Percentiles rank a stretch among this genome's conserved stretches.
Conservation (phyloP, 148 eudicot genomes). For the Heliosperma pusillum region DNA sequence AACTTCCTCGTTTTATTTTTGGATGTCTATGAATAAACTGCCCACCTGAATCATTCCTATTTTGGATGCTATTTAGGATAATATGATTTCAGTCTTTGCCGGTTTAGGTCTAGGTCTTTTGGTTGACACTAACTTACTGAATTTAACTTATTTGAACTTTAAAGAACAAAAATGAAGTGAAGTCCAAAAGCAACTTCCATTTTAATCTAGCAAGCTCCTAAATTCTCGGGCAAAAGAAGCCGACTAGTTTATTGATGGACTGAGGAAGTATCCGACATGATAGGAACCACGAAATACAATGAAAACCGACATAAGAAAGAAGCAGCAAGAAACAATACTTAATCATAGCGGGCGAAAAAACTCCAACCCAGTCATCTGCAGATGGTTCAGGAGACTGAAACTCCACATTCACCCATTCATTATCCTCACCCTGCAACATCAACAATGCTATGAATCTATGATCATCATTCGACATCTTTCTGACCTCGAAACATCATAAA, state of each 20-base stretch:
- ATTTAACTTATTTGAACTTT: no score
- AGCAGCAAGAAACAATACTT: conserved; percentile 25
- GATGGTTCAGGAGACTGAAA: conserved; percentile 53
- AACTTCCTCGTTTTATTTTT: no score
- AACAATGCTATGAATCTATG: not conserved
- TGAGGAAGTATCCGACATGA: not conserved
- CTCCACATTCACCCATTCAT: conserved; percentile 62
- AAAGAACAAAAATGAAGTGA: no score
- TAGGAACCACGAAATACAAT: not conserved
- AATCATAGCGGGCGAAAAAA: conserved; percentile 75
- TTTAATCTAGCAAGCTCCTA: no score
- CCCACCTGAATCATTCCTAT: no score
- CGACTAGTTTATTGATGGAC: not conserved
- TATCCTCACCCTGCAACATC: conserved; percentile 63
- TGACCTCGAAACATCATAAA: not conserved
- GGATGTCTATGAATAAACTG: no score
- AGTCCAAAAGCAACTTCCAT: no score
- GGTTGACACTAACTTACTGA: no score
- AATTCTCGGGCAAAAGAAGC: not conserved
- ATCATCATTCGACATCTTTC: not conserved
- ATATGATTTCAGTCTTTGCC: no score
- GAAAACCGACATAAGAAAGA: not conserved
- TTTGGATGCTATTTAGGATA: no score
- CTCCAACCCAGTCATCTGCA: conserved; percentile 88
- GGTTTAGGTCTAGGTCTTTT: no score